Evolutionary conservation across 2,329 filamentous ascomycete genomes (phyloP), one percentile per base, ranked within the genome.

Genomic region (Emericellopsis cladophorae): DNA sequence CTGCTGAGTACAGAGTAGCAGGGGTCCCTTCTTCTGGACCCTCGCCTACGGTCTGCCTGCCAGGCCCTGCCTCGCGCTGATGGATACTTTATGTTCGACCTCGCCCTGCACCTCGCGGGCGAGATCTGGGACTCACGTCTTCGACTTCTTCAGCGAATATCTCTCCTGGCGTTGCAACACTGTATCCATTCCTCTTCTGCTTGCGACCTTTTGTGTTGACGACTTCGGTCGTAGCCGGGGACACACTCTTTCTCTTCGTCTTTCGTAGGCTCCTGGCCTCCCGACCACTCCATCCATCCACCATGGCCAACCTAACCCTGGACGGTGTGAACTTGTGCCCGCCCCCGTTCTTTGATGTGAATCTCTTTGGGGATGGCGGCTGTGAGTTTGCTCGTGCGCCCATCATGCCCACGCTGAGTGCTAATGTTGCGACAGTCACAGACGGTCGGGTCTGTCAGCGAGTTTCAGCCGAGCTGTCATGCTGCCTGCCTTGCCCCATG

Each of bases 401-500:
- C 26, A 7, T 3, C 26, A 7, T 12, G 26, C 40, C 31, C 15
- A 6, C 11, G 11, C 21, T 11, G 35, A 18, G 31, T 7, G 29
- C 22, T 47, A 49, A 40, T 51, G 41, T 9, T 14, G 18, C 23
- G 26, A n/a, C 43, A 84, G 79, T 74, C 53, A 55, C 78, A 33
- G 63, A 66, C 18, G 79, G 79, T 37, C 61, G 72, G 23, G 48
- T 76, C 32, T 76, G 72, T 52, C 62, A 65, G 72, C 57, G 53
- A 8, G 48, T 73, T 21, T 55, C 65, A 6, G 59, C 62, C 10
- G 67, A 67, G 31, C 50, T 79, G 5, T 68, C 67, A 31, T 98
- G 92, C 59, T 98, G 92, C 59, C 61, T 98, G 43, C 92, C 92
- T 45, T 98, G 92, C 59, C 92, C 92, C 26, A 70, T 85, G 53